Percentiles rank a stretch among this genome's conserved stretches.
Conservation (phyloP, 768 basidiomycete genomes). For the Tricholomella constricta region DNA sequence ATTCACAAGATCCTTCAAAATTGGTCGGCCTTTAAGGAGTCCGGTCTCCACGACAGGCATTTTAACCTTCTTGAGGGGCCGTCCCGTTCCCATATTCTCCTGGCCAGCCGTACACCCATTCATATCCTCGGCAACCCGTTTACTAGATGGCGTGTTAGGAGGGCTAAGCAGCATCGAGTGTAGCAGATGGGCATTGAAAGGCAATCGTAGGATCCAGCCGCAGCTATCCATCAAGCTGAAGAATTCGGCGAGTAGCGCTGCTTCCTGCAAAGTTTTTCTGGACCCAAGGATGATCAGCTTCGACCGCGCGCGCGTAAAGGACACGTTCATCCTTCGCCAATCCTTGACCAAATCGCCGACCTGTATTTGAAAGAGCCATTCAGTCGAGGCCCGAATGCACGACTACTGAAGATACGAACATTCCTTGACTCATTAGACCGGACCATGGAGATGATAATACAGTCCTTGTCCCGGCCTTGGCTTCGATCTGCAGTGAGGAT, state of each 20-base stretch:
- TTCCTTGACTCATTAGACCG: constrained; percentile 77
- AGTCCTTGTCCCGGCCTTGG: constrained; percentile 95
- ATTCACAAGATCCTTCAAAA: constrained; percentile 63
- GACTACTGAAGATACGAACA: constrained; percentile 45
- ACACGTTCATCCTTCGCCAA: constrained; percentile 96
- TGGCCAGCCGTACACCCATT: background rate
- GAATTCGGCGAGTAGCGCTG: constrained; percentile 70
- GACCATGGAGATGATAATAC: constrained; percentile 91
- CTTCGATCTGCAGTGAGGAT: constrained; percentile 91
- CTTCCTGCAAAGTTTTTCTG: constrained; percentile 65
- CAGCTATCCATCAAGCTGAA: constrained; percentile 72
- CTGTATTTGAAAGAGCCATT: constrained; percentile 38
- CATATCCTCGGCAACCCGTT: constrained; percentile 31
- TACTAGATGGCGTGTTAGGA: constrained; percentile 9
- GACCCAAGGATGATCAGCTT: constrained; percentile 95
- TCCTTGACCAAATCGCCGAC: constrained; percentile 93
- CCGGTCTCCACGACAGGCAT: constrained; percentile 35
- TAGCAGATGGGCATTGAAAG: constrained; percentile 49
- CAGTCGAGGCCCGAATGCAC: background rate
- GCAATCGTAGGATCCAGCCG: constrained; percentile 71
- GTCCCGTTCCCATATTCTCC: constrained; percentile 7
- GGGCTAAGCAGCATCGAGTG: constrained; percentile 38
- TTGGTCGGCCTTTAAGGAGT: constrained; percentile 55
- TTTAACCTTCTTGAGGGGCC: constrained; percentile 39
- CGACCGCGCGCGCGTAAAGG: constrained; percentile 88